Conservation (phyloP, 176 grass and related monocot species). For the Ensete glaucum region DNA sequence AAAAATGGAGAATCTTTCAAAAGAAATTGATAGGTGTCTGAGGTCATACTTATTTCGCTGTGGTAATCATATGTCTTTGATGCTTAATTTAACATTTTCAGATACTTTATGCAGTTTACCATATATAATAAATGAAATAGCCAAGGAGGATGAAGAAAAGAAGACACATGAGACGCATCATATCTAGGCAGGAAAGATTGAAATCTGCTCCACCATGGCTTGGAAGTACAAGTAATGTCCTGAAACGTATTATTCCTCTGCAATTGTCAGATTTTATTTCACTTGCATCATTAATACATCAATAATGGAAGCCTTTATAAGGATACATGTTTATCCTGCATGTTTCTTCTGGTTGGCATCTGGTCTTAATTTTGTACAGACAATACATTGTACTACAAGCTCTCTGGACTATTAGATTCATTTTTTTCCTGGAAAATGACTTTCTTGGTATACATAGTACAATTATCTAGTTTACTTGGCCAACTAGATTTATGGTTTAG, state of each 20-base stretch:
- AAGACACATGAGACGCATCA: slow-evolving; percentile 41
- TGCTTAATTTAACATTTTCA: slow-evolving; percentile 8
- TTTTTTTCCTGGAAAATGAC: too few relatives aligned
- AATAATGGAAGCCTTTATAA: too few relatives aligned
- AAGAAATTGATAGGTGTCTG: slow-evolving; percentile 81
- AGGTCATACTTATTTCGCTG: too few relatives aligned
- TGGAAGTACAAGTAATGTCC: slow-evolving; percentile 63
- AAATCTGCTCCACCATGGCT: slow-evolving; percentile 76
- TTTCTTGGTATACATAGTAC: too few relatives aligned
- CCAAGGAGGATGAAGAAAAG: slow-evolving; percentile 79
- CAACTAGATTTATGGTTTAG: too few relatives aligned
- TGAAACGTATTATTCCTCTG: not conserved
- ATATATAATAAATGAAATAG: slow-evolving; percentile 76
- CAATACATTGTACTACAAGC: too few relatives aligned
- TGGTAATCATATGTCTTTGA: not conserved
- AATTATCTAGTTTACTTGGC: too few relatives aligned
- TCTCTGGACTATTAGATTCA: too few relatives aligned
- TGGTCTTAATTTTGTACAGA: too few relatives aligned
- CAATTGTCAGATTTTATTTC: not conserved
- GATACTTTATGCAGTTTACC: slow-evolving; percentile 46
- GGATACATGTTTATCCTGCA: too few relatives aligned
- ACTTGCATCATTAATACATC: not conserved
- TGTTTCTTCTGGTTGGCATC: too few relatives aligned
- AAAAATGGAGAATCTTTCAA: slow-evolving; percentile 51
- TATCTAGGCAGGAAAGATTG: slow-evolving; percentile 60